Base-by-base conservation (phyloP, 2,329 filamentous ascomycete genomes). In the Fusarium mangiferae region DNA sequence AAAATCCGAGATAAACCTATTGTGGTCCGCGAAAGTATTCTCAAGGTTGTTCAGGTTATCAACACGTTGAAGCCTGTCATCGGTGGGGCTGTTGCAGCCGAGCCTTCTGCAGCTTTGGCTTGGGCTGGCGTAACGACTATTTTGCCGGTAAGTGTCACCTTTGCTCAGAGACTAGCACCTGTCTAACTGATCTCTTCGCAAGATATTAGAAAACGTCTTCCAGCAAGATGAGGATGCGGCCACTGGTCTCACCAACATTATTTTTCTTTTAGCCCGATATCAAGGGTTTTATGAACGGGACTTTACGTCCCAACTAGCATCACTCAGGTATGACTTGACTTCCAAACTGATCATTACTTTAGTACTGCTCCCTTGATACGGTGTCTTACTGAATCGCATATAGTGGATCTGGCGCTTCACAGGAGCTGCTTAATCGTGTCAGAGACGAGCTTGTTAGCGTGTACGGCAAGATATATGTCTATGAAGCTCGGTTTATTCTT, bases 81-180 rank as follows among this genome's bases (percentile, higher is more conserved):
- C 6, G 1, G 7, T 7, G 41, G 41, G 1, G 41, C n/a, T 24
- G n/a, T 44, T 18, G 41, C 41, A 24, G 10, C 41, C 2, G n/a
- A 44, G 6, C 41, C 41, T 3, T 44, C 41, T 18, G 41, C n/a
- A 18, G 41, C 41, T 24, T 18, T 44, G n/a, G 41, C n/a, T 4
- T 44, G 15, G n/a, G 41, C 41, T 24, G 41, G 41, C 6, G n/a
- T 44, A 12, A 44, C n/a, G 4, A 44, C n/a, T 12, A 12, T 44
- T 18, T 24, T 44, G 2, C 15, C 41, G 6, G n/a, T 44, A 44
- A 44, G n/a, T 0, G 6, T 1, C 0, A 0, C 3, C 1, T 17
- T 11, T 5, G 1, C n/a, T n/a, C 14, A 6, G 3, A n/a, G 6
- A 42, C 3, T 7, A 6, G 0, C 9, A 11, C n/a, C 3, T n/a